phyloP scores from a whole-genome alignment of 805 yeast species.

The Spathaspora arborariae region DNA sequence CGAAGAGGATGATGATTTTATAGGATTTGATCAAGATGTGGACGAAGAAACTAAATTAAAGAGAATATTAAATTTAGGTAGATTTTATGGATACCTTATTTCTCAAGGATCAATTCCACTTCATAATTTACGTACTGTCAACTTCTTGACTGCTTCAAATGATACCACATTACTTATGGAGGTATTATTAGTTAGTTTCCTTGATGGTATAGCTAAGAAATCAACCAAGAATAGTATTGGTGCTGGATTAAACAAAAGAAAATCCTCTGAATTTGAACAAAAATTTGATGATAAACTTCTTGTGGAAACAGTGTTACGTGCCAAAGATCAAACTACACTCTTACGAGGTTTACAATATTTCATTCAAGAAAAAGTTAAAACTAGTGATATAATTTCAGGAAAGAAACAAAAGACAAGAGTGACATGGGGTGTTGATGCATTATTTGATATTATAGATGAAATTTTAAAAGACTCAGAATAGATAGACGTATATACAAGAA shows the following conservation, averaged over 20 bases:
- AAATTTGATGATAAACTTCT: constrained; percentile 47
- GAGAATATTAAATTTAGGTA: constrained; percentile 67
- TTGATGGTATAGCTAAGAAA: constrained; percentile 61
- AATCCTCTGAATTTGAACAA: constrained; percentile 24
- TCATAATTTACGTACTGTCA: constrained; percentile 67
- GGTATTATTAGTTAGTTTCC: constrained; percentile 62
- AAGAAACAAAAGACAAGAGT: constrained; percentile 54
- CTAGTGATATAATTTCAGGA: constrained; percentile 48
- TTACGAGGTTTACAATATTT: constrained; percentile 67
- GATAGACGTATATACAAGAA: too few species aligned
- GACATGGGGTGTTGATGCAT: constrained; percentile 61
- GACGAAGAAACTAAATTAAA: constrained; percentile 56
- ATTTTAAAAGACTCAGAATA: constrained; percentile 32
- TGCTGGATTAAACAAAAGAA: constrained; percentile 32
- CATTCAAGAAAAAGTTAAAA: constrained; percentile 43
- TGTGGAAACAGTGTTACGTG: constrained; percentile 48
- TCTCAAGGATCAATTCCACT: constrained; percentile 72
- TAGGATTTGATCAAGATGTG: constrained; percentile 31
- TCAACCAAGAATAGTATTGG: constrained; percentile 50
- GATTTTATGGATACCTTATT: constrained; percentile 73
- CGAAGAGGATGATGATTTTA: constrained; percentile 25
- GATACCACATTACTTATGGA: constrained; percentile 72
- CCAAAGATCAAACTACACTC: constrained; percentile 55
- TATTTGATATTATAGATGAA: constrained; percentile 46
- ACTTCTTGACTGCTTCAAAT: constrained; percentile 63